Evolutionary conservation across 176 grass and related monocot species (phyloP).

Genomic region (Aegilops sharonensis): DNA sequence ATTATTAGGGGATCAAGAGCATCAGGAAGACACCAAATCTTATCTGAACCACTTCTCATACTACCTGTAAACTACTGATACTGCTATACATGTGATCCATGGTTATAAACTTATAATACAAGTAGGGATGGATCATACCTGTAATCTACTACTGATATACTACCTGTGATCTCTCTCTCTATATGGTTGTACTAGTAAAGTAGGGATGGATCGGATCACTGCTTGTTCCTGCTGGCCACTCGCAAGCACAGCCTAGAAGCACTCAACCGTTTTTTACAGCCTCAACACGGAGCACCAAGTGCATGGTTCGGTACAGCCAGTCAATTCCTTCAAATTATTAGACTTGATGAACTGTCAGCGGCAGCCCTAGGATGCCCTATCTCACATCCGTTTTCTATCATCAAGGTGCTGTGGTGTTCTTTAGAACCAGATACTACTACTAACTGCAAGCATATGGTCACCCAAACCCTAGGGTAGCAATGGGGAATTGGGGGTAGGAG

Average conservation of each 20-base stretch:
- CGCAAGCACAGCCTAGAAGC: conserved; percentile 25
- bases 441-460: neutral
- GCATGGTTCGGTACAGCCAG: neutral
- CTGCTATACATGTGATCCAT: too few species aligned
- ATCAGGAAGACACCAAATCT: neutral
- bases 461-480: too few species aligned
- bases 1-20: conserved; percentile 11
- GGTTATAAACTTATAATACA: too few species aligned
- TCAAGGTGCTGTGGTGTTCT: neutral
- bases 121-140: too few species aligned
- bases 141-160: too few species aligned
- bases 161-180: too few species aligned
- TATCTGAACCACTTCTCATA: neutral
- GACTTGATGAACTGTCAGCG: conserved; percentile 16
- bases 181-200: too few species aligned
- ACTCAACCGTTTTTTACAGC: neutral
- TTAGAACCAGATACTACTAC: neutral
- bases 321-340: neutral
- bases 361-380: conserved; percentile 30
- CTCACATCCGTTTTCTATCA: neutral
- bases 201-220: neutral
- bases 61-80: neutral
- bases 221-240: neutral
- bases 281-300: conserved; percentile 26
- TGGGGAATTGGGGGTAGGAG: too few species aligned